Evolutionary conservation across 306 rosid genomes (phyloP).

Genomic region (Mucuna pruriens): DNA sequence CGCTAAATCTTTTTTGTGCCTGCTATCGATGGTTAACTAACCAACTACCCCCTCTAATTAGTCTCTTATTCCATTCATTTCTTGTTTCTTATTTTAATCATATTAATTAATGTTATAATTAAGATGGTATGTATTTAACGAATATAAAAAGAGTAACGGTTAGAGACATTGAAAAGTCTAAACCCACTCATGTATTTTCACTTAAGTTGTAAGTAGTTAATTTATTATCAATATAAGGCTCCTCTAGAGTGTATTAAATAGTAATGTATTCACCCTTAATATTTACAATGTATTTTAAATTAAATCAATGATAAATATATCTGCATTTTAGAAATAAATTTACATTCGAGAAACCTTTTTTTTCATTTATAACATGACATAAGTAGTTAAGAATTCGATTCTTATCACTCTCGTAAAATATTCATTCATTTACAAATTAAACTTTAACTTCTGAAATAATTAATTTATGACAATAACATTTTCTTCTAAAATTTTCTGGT

Average conservation of each 20-base stretch:
- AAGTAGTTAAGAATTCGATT: background rate
- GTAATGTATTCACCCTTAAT: background rate
- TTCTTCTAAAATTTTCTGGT: background rate
- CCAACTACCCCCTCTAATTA: slow-evolving; percentile 39
- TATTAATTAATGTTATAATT: background rate
- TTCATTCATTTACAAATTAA: background rate
- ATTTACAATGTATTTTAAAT: background rate
- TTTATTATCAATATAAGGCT: background rate
- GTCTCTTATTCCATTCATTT: background rate
- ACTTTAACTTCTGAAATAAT: background rate
- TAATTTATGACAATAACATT: background rate
- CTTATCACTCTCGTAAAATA: too few relatives aligned
- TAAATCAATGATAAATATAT: background rate
- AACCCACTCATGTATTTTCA: background rate
- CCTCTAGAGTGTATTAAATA: background rate
- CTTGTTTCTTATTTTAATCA: background rate
- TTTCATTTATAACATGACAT: too few relatives aligned
- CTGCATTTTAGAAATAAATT: background rate
- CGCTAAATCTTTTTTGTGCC: background rate
- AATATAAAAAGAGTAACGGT: background rate
- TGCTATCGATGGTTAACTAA: slow-evolving; percentile 17
- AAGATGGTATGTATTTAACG: background rate
- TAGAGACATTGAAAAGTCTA: background rate
- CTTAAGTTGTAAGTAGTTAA: background rate
- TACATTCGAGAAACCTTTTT: too few relatives aligned